Evolutionary conservation across 139 green algal species (phyloP).

Genomic region (Chlorella sp.): DNA sequence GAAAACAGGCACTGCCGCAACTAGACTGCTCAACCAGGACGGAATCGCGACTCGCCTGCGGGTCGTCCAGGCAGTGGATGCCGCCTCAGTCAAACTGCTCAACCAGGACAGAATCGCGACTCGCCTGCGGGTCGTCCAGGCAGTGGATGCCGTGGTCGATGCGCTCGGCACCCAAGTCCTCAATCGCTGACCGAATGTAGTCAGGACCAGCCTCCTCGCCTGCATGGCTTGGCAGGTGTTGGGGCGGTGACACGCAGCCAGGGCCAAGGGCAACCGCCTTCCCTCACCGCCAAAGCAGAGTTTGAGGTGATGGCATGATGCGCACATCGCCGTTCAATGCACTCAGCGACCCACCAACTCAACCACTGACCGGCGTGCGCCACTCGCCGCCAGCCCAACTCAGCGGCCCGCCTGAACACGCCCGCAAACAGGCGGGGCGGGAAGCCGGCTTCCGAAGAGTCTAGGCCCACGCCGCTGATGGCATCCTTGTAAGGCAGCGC

Average conservation of each 20-base stretch:
- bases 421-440: conserved; percentile 32
- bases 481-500: conserved; percentile 46
- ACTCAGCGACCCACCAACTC: no score
- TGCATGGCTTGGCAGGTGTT: no score
- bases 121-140: conserved; percentile 57
- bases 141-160: conserved; percentile 75
- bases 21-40: no score
- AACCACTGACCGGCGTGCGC: conserved; percentile 52
- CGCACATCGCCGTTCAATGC: no score
- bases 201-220: conserved; percentile 63
- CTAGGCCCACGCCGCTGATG: conserved; percentile 62
- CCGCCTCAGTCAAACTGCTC: no score
- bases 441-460: conserved; percentile 49
- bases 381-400: conserved; percentile 43
- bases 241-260: no score
- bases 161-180: conserved; percentile 50
- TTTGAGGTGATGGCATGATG: no score
- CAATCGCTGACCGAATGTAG: conserved; percentile 61
- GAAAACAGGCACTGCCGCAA: no score
- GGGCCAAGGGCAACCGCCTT: no score
- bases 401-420: conserved; percentile 33
- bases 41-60: background rate
- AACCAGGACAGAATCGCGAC: background rate
- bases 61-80: conserved; percentile 68
- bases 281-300: no score